Conservation (phyloP, 495 filamentous ascomycete genomes). For the Apiosordaria backusii region DNA sequence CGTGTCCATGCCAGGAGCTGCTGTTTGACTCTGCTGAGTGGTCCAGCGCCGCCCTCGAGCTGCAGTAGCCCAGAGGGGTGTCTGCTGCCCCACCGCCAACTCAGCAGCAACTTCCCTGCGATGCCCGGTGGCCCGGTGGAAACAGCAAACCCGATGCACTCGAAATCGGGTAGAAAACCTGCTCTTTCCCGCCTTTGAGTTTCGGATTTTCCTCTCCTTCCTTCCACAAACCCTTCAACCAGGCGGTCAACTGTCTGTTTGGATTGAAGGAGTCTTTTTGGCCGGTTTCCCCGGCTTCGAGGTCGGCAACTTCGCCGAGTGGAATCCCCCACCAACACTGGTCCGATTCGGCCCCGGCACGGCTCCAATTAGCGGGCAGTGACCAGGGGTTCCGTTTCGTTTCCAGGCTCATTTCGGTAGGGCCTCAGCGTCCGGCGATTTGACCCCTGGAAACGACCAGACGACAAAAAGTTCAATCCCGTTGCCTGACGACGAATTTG, state of each 20-base stretch:
- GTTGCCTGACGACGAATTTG: background rate
- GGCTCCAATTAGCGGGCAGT: conserved; percentile 14
- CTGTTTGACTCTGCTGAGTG: background rate
- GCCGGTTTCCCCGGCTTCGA: background rate
- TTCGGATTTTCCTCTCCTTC: background rate
- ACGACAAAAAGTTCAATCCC: background rate
- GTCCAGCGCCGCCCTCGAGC: background rate
- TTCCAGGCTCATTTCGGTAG: conserved; percentile 20
- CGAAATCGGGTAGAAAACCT: conserved; percentile 10
- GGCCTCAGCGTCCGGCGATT: conserved; percentile 7
- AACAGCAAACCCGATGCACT: no score
- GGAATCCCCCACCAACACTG: conserved; percentile 1
- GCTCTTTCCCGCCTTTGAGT: conserved; percentile 9
- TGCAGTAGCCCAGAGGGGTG: background rate
- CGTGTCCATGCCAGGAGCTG: background rate
- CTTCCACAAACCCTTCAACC: conserved; percentile 2
- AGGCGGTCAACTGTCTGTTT: conserved; percentile 8
- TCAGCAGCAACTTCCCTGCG: conserved; percentile 19
- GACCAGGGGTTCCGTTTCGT: conserved; percentile 18
- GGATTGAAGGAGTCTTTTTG: background rate
- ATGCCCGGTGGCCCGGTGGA: background rate
- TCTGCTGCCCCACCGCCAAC: conserved; percentile 30
- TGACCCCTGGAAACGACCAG: conserved; percentile 1
- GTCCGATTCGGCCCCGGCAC: conserved; percentile 6
- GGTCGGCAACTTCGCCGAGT: conserved; percentile 7